Evolutionary conservation across 2,329 filamentous ascomycete genomes (phyloP).

Genomic region (Xylariomycetidae sp.): DNA sequence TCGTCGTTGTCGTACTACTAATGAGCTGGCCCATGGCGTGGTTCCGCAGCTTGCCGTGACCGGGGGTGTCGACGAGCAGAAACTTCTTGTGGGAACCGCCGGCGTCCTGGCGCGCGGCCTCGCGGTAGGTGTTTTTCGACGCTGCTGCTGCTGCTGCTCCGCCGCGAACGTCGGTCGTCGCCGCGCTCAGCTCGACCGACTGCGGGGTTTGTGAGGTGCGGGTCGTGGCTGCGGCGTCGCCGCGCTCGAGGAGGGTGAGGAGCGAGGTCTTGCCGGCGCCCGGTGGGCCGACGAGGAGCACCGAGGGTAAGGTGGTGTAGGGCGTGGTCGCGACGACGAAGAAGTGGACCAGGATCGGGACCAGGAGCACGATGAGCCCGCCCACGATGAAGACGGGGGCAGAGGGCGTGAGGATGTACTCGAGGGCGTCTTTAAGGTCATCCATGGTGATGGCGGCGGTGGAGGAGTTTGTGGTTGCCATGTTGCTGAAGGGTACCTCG

Average conservation of each 20-base stretch:
- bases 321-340: conserved; percentile 64
- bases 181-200: conserved; percentile 51
- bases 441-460: conserved; percentile 30
- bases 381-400: conserved; percentile 62
- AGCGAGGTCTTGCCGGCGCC: conserved; percentile 85
- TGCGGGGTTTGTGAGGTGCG: conserved; percentile 50
- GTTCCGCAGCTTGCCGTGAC: conserved; percentile 87
- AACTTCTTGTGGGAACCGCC: conserved; percentile 62
- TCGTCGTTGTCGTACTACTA: conserved; percentile 12
- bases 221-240: conserved; percentile 40
- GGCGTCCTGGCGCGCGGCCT: conserved; percentile 50
- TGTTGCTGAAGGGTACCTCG: too few relatives aligned
- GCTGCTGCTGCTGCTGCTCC: too few relatives aligned
- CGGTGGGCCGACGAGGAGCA: conserved; percentile 77
- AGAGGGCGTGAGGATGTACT: conserved; percentile 57
- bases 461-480: conserved; percentile 4
- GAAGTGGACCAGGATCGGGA: conserved; percentile 74
- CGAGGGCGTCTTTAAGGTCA: conserved; percentile 36
- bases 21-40: conserved; percentile 55
- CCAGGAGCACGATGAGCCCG: conserved; percentile 62
- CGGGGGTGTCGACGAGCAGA: conserved; percentile 81
- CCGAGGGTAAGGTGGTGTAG: conserved; percentile 65
- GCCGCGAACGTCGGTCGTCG: conserved; percentile 23
- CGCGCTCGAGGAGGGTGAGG: conserved; percentile 66
- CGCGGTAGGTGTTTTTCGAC: conserved; percentile 42